Evolutionary conservation across 257 asterid species (phyloP), one percentile per base, ranked within the genome.

Genomic region (Solanum tarapatanum): DNA sequence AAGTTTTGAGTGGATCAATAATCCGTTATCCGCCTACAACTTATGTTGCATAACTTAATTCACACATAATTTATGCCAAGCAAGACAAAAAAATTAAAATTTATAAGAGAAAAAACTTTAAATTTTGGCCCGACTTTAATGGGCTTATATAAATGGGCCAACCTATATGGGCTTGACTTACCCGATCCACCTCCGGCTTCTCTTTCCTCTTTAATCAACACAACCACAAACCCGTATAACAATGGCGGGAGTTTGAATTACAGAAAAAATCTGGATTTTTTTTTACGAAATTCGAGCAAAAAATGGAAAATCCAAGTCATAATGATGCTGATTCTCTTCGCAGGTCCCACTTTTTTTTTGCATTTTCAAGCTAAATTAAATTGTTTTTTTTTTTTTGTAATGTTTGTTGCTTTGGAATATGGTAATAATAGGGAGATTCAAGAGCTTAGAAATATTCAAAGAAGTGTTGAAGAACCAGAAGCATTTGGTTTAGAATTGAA

Each of bases 401-500:
- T 82, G 90, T 43, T 87, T n/a, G 35, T 58, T 33, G 26, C 45
- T 21, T 41, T 48, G 72, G 0, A 4, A 75, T 36, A 69, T 87
- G 72, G 66, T 60, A 55, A 23, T 92, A 93, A 98, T 89, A 93
- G 93, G 26, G 32, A 79, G 86, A 90, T 94, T 86, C 87, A 72
- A 90, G 96, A 94, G 91, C 97, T 96, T 83, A 89, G 91, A 84
- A 90, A 82, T 86, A 72, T 89, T 30, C 91, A 86, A 43, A 89
- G 75, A 36, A 66, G 39, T 7, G 36, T 30, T 4, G 86, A 72
- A 41, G 89, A 66, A 14, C 39, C 80, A 33, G 89, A 87, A 82
- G 41, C 84, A 26, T 82, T 85, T 84, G 83, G 89, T 16, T 89
- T 83, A 68, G 95, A 89, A 70, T 86, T 82, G 90, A 92, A 91